Evolutionary conservation across 2,329 filamentous ascomycete species (phyloP).

Genomic region (Alternaria longipes): DNA sequence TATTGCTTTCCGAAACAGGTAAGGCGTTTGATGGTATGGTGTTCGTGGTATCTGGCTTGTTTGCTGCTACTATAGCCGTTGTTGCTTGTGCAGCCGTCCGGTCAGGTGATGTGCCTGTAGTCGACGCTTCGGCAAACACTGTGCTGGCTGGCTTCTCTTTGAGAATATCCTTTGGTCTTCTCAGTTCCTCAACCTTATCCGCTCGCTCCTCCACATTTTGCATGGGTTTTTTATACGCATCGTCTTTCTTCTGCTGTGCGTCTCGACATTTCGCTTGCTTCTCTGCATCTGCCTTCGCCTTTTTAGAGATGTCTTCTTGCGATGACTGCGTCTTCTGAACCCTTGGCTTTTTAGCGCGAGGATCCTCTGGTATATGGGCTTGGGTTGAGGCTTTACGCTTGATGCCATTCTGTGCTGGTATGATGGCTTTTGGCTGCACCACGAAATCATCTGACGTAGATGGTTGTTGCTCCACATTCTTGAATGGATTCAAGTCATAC

Average conservation of each 20-base stretch:
- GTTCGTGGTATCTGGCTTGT: not conserved
- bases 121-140: conserved; percentile 12
- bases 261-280: not conserved
- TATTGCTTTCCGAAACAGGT: not conserved
- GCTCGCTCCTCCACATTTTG: not conserved
- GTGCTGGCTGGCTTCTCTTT: not conserved
- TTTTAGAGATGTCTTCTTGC: not conserved
- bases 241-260: not conserved
- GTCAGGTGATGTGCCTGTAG: conserved; percentile 3
- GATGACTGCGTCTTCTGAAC: not conserved
- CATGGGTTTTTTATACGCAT: not conserved
- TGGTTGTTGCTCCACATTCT: not conserved
- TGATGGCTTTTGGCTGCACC: not conserved
- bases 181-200: not conserved
- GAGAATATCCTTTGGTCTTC: not conserved
- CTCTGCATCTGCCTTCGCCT: not conserved
- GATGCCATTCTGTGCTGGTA: not conserved
- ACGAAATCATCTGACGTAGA: not conserved
- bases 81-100: not conserved
- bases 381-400: conserved; percentile 5
- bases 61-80: not conserved
- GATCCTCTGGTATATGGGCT: not conserved
- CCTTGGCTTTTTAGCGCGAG: conserved; percentile 1
- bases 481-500: not conserved
- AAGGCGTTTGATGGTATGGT: not conserved